Evolutionary conservation across 768 basidiomycete genomes (phyloP), one percentile per base, ranked within the genome.

Genomic region (Butyriboletus loyo): DNA sequence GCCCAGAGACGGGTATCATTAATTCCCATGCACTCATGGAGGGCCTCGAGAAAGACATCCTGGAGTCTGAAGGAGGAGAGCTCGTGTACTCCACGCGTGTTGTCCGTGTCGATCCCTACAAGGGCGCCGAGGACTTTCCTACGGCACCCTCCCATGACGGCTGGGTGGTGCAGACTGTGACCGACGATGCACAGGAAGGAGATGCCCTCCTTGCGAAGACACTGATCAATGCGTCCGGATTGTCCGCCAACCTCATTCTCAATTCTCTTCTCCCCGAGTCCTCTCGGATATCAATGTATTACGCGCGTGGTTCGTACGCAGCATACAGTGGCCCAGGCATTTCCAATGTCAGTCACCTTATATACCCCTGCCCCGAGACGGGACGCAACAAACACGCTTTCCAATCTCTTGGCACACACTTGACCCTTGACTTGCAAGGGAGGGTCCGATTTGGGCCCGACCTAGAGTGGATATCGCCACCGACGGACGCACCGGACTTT

Each of bases 391-490:
- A 72, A 4, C 79, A 86, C 46, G 78, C 82, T 7, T 89, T 96
- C 64, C 86, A 90, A 54, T 89, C 89, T 4, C 77, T 98, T 7
- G 96, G 97, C 4, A 95, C 93, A 11, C 97, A 98, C 72, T 75
- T 98, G 24, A 93, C 92, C 25, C 72, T 98, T 38, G 92, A 94
- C 67, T 65, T 98, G 55, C 79, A 86, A 43, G 89, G 90, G 0
- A 87, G 88, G 55, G 79, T 98, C 47, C 82, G 84, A 28, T 98
- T 98, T 68, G 96, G 96, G 0, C 96, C 96, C 5, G 92, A 98
- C 64, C 77, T 97, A 15, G 87, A 97, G 66, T 92, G 90, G 88
- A 76, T 97, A 59, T 74, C 78, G 3, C 83, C 85, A 3, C 78
- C 80, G 24, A 52, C 67, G 6, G 42, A 57, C 21, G 57, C 62